Base-by-base conservation (phyloP, 257 asterid genomes). In the Verbascum thapsus region DNA sequence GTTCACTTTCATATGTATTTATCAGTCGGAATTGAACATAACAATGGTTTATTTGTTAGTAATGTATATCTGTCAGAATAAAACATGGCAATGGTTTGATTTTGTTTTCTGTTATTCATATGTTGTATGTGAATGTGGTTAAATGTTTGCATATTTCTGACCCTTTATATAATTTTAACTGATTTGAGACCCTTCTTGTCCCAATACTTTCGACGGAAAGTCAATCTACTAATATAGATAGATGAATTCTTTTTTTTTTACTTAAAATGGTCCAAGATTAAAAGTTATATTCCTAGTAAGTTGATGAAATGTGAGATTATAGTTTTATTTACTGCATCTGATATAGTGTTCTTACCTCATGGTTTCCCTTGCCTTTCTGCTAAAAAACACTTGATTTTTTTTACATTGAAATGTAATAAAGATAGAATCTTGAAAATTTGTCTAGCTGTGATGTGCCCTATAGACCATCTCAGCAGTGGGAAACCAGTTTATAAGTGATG, bases 41-140 rank as follows among this genome's bases (percentile, higher is more conserved):
- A 26, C 32, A 26, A 26, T 26, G 32, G 32, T 26, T 26, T 26
- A 26, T 5, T 26, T 26, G 32, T 2, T 2, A 1, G 32, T 26
- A 26, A 11, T 64, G 10, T 19, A 48, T 55, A 39, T 60, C 16
- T 49, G 52, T 23, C 20, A 20, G 44, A 15, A 34, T 41, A 9
- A 12, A 15, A 44, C 26, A 49, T 50, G 34, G 7, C 16, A 39
- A 60, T 52, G 47, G 13, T 40, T 52, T 64, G 39, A 38, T 63
- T 50, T 52, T 44, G 8, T 12, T 40, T 23, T 53, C 8, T 23
- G 23, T 11, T 11, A 13, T 43, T 51, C 50, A 20, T 42, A 0
- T 6, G 10, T 44, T 61, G 60, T 54, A 10, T 35, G 42, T 51
- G 47, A 70, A 35, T 54, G 48, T 43, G 53, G 32, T 26, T 17